These are phyloP conservation scores for Lentinula sp. DNA, from an alignment of 768 basidiomycete genomes.

Conservation along the genomic window DNA sequence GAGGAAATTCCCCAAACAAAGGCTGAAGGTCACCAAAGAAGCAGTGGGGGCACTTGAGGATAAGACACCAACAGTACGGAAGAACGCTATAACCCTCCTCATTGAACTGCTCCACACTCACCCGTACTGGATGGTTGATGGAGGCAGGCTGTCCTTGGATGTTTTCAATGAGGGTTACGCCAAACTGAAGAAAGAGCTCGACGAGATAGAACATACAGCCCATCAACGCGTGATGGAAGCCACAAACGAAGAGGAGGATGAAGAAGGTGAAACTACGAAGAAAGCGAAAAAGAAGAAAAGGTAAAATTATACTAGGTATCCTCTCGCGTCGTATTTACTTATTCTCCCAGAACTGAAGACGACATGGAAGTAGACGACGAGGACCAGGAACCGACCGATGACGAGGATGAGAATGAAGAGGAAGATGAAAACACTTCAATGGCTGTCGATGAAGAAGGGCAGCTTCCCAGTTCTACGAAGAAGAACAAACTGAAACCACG, in stretches of 20 bases:
- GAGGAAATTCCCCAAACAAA: constrained; percentile 82
- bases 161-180: constrained; percentile 75
- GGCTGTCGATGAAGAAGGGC: constrained; percentile 34
- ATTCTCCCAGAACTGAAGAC: constrained; percentile 10
- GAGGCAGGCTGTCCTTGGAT: constrained; percentile 66
- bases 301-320: background rate
- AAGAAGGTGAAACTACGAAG: constrained; percentile 19
- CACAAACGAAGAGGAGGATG: constrained; percentile 29
- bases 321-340: background rate
- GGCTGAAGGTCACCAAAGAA: constrained; percentile 67
- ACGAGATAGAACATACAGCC: constrained; percentile 61
- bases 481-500: constrained; percentile 47
- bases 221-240: constrained; percentile 53
- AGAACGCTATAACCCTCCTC: constrained; percentile 72
- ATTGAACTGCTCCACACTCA: constrained; percentile 77
- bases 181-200: constrained; percentile 54
- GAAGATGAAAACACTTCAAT: constrained; percentile 27
- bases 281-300: constrained; percentile 21
- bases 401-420: constrained; percentile 26
- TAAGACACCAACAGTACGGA: constrained; percentile 85
- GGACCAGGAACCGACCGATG: constrained; percentile 27
- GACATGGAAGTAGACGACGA: constrained; percentile 21
- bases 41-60: constrained; percentile 82
- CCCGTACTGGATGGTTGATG: constrained; percentile 81
- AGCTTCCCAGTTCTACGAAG: constrained; percentile 14